These are phyloP conservation scores for Aspergillus alliaceus DNA, from an alignment of 2,329 filamentous ascomycete genomes.

Conservation along the genomic window DNA sequence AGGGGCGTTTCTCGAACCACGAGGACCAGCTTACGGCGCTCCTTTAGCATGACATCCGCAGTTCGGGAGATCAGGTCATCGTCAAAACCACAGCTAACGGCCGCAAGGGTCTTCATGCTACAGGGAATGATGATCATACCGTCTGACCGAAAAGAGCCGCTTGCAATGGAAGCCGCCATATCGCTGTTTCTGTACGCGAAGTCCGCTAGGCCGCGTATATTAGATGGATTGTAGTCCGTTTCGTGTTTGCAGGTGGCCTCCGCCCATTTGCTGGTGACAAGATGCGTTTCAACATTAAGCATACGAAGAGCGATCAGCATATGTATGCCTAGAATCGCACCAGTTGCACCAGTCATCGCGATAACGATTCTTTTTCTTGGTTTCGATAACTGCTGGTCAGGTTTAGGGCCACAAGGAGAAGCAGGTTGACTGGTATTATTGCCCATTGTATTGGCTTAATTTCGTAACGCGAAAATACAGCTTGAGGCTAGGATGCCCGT, in stretches of 20 bases:
- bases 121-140: conserved; percentile 48
- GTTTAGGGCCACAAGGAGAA: no score
- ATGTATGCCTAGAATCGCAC: conserved; percentile 25
- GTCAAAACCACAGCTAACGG: conserved; percentile 38
- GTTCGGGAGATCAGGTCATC: conserved; percentile 46
- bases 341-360: conserved; percentile 35
- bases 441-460: no score
- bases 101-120: conserved; percentile 48
- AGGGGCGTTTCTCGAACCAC: conserved; percentile 42
- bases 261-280: conserved; percentile 32
- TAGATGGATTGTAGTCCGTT: conserved; percentile 6
- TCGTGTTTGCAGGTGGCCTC: conserved; percentile 23
- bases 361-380: no score
- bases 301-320: conserved; percentile 24
- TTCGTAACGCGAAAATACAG: no score
- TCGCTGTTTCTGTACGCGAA: conserved; percentile 22
- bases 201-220: conserved; percentile 11
- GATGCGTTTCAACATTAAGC: conserved; percentile 26
- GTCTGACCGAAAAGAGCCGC: conserved; percentile 24
- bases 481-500: no score
- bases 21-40: conserved; percentile 36
- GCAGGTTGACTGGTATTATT: no score
- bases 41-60: conserved; percentile 46
- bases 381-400: no score
- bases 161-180: conserved; percentile 24